phyloP scores from a whole-genome alignment of 495 filamentous ascomycete genomes.

The Hypomontagnella submonticulosa region DNA sequence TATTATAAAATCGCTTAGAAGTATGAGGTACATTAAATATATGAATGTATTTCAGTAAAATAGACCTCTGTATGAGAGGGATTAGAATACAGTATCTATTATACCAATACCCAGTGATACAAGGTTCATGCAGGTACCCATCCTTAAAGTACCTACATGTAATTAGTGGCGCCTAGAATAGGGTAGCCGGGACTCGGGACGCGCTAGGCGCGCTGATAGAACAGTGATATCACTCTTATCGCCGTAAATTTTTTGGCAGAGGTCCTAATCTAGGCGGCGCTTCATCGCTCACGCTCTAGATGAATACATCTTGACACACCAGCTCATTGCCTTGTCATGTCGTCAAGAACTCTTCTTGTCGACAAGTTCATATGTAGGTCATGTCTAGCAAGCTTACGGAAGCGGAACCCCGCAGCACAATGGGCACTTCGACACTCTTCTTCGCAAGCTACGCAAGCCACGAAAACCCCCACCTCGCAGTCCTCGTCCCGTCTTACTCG shows the following conservation, averaged over 20 bases:
- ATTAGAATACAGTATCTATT: no score
- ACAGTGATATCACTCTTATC: slow-evolving; percentile 41
- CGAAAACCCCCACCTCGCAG: slow-evolving; percentile 23
- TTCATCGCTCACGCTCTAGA: slow-evolving; percentile 11
- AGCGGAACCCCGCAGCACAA: slow-evolving; percentile 32
- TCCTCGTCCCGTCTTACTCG: slow-evolving; percentile 28
- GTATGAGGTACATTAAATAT: neutral
- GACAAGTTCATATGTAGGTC: slow-evolving; percentile 54
- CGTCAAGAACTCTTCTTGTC: slow-evolving; percentile 46
- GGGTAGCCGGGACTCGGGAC: slow-evolving; percentile 11
- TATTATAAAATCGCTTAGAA: no score
- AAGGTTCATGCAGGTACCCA: slow-evolving; percentile 11
- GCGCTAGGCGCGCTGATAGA: slow-evolving; percentile 16
- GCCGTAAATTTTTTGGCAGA: slow-evolving; percentile 29
- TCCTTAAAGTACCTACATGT: slow-evolving; percentile 18
- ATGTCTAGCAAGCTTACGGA: slow-evolving; percentile 47
- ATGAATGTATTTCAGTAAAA: neutral
- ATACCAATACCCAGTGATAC: neutral
- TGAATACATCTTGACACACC: slow-evolving; percentile 4
- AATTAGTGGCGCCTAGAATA: neutral
- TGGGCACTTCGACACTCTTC: slow-evolving; percentile 44
- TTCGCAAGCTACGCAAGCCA: slow-evolving; percentile 26
- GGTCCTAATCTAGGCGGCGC: slow-evolving; percentile 13
- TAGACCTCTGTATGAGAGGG: no score
- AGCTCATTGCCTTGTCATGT: slow-evolving; percentile 41